Conservation (phyloP, 768 basidiomycete species). For the Paxillus ammoniavirescens region DNA sequence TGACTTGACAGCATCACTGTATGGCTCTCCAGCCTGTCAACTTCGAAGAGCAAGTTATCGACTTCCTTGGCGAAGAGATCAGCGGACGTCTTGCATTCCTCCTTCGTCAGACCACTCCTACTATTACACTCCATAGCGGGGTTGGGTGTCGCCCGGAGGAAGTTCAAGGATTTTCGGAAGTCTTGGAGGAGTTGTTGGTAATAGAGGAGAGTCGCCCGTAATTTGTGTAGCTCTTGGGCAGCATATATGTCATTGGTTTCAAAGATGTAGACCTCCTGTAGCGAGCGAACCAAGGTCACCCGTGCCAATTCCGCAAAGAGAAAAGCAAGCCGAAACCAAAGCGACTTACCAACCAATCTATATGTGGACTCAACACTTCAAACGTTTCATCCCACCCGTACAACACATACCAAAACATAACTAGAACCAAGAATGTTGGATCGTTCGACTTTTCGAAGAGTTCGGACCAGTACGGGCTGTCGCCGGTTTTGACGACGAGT, state of each 20-base stretch:
- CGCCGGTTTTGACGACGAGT: constrained; percentile 4
- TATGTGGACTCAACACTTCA: constrained; percentile 44
- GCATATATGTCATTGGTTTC: constrained; percentile 41
- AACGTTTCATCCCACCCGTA: constrained; percentile 58
- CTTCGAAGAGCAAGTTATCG: constrained; percentile 45
- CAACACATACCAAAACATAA: constrained; percentile 49
- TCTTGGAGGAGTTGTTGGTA: constrained; percentile 54
- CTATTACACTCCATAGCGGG: constrained; percentile 38
- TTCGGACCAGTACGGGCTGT: constrained; percentile 9
- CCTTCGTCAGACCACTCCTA: constrained; percentile 9
- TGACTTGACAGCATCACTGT: constrained; percentile 24
- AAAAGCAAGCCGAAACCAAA: not conserved
- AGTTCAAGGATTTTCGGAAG: constrained; percentile 38
- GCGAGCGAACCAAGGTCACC: not conserved
- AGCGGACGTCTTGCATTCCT: constrained; percentile 27
- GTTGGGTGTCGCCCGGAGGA: constrained; percentile 48
- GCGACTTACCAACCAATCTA: constrained; percentile 13
- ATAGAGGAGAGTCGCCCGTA: constrained; percentile 54
- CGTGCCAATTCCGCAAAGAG: not conserved
- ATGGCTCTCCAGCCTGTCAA: constrained; percentile 40
- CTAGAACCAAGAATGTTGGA: constrained; percentile 48
- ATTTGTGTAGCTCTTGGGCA: constrained; percentile 51
- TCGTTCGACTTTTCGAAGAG: constrained; percentile 27
- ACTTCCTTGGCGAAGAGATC: constrained; percentile 38
- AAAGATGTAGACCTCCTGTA: constrained; percentile 47